These are phyloP conservation scores for Aspergillus campestris DNA, from an alignment of 495 filamentous ascomycete species.

Conservation along the genomic window DNA sequence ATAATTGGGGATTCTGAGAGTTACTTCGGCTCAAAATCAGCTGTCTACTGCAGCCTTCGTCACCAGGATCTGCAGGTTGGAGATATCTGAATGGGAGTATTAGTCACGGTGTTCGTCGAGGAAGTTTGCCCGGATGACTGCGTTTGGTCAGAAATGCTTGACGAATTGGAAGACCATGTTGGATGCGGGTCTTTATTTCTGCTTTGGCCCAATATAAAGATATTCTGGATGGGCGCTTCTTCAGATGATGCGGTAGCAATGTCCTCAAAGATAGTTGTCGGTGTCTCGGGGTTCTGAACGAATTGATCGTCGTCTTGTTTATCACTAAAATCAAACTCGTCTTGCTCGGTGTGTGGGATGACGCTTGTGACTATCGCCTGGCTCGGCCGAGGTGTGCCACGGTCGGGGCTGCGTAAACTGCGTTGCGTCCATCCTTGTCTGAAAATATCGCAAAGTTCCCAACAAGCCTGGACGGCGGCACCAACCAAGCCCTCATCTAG, in stretches of 20 bases:
- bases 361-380: constrained; percentile 61
- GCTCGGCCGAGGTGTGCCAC: constrained; percentile 75
- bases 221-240: constrained; percentile 69
- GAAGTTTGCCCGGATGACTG: constrained; percentile 62
- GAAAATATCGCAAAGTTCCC: constrained; percentile 92
- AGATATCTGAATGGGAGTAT: constrained; percentile 54
- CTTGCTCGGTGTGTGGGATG: constrained; percentile 38
- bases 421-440: constrained; percentile 88
- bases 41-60: constrained; percentile 74
- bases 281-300: constrained; percentile 63
- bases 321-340: constrained; percentile 21
- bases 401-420: constrained; percentile 72
- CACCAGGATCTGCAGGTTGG: constrained; percentile 63
- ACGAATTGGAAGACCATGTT: constrained; percentile 69
- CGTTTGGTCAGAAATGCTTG: constrained; percentile 60
- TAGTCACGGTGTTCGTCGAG: constrained; percentile 66
- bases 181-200: constrained; percentile 23
- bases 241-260: constrained; percentile 67
- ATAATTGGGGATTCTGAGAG: constrained; percentile 48
- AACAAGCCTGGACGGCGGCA: constrained; percentile 85
- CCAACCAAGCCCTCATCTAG: constrained; percentile 77
- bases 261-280: constrained; percentile 89
- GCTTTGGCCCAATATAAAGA: constrained; percentile 71
- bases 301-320: constrained; percentile 13
- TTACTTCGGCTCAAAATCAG: constrained; percentile 50